These are phyloP conservation scores for Coemansia sp. DNA, from an alignment of 192 early-diverging fungal genomes.

Conservation along the genomic window DNA sequence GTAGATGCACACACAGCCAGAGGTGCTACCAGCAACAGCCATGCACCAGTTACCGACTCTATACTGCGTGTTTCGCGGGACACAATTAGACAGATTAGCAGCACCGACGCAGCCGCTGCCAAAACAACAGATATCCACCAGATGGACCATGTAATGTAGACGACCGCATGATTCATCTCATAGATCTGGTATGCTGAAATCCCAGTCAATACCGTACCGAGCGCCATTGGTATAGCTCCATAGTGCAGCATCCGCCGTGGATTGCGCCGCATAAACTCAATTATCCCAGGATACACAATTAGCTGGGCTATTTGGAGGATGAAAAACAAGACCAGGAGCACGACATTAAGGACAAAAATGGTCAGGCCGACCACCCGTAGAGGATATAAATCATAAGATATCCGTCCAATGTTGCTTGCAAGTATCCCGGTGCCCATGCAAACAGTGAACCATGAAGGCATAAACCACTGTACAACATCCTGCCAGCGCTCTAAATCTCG, in stretches of 20 bases:
- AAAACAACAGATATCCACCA: conserved; percentile 45
- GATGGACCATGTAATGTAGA: conserved; percentile 24
- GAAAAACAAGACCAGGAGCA: conserved; percentile 18
- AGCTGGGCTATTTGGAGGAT: conserved; percentile 26
- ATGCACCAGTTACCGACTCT: conserved; percentile 45
- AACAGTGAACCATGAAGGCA: conserved; percentile 57
- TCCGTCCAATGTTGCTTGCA: conserved; percentile 24
- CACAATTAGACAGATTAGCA: conserved; percentile 36
- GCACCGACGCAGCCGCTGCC: conserved; percentile 14
- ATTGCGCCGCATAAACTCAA: conserved; percentile 35
- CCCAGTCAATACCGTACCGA: conserved; percentile 39
- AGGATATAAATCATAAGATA: conserved; percentile 32
- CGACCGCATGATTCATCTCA: background rate
- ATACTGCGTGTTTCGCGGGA: conserved; percentile 30
- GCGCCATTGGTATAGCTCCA: conserved; percentile 53
- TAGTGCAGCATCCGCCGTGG: conserved; percentile 48
- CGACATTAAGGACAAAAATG: conserved; percentile 40
- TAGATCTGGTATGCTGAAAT: conserved; percentile 2
- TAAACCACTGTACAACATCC: conserved; percentile 44
- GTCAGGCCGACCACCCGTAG: conserved; percentile 14
- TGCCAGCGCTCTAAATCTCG: conserved; percentile 3
- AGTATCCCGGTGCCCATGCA: conserved; percentile 57
- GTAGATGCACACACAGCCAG: conserved; percentile 42
- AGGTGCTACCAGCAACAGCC: conserved; percentile 56
- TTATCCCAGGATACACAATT: conserved; percentile 25